These are phyloP conservation scores for Ustanciosporium gigantosporum DNA, from an alignment of 1,284 basidiomycete species.

Conservation along the genomic window DNA sequence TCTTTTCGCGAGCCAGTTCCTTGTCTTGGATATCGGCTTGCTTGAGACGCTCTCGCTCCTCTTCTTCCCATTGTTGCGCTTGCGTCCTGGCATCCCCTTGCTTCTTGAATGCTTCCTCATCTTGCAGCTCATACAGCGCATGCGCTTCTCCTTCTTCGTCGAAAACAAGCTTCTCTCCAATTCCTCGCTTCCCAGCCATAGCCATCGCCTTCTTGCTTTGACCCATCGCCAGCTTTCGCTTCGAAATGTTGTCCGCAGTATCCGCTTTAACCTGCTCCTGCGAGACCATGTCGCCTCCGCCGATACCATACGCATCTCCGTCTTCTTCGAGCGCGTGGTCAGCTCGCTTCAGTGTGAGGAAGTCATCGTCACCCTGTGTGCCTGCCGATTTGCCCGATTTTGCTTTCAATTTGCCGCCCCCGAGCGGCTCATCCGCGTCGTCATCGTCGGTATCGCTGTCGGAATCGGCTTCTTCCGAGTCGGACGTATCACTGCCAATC, in stretches of 20 bases:
- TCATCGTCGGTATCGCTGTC: conserved; percentile 15
- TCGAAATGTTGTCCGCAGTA: conserved; percentile 64
- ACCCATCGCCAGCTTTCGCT: conserved; percentile 73
- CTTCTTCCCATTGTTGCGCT: conserved; percentile 71
- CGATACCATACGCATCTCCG: conserved; percentile 31
- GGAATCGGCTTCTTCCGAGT: conserved; percentile 24
- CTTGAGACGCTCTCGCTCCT: conserved; percentile 82
- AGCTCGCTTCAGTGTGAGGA: conserved; percentile 88
- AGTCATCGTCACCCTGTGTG: conserved; percentile 71
- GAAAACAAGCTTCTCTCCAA: conserved; percentile 78
- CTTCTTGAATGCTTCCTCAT: conserved; percentile 73
- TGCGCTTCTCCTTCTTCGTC: conserved; percentile 67
- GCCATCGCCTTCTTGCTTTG: conserved; percentile 78
- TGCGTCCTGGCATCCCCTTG: conserved; percentile 74
- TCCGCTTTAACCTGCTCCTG: conserved; percentile 59
- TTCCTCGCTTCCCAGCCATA: conserved; percentile 80
- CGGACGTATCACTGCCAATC: conserved; percentile 52
- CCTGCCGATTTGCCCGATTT: not conserved
- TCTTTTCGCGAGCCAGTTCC: conserved; percentile 53
- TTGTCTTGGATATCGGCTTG: conserved; percentile 68
- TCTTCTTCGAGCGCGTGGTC: conserved; percentile 74
- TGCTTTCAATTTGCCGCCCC: not conserved
- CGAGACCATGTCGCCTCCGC: conserved; percentile 11
- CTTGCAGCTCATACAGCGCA: conserved; percentile 71
- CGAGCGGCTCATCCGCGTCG: not conserved